Evolutionary conservation across 2,329 filamentous ascomycete species (phyloP).

Genomic region (Juglanconis sp.): DNA sequence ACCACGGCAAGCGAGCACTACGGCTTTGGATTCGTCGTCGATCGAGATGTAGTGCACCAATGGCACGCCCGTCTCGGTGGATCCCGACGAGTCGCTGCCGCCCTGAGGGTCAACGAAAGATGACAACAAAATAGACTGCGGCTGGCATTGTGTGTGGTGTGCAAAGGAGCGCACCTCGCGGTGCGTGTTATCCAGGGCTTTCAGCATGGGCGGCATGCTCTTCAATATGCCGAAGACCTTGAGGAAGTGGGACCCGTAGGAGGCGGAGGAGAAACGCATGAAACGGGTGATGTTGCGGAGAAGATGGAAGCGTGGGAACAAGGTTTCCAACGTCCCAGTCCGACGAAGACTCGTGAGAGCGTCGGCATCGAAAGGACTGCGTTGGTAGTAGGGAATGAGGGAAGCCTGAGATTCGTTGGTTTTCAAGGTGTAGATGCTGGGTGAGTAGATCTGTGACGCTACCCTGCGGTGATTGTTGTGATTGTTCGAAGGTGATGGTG

Average conservation of each 20-base stretch:
- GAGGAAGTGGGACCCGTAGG: constrained; percentile 62
- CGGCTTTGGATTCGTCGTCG: constrained; percentile 68
- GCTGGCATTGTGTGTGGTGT: constrained; percentile 57
- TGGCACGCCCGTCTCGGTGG: constrained; percentile 64
- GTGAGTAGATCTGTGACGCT: constrained; percentile 35
- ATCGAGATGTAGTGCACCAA: constrained; percentile 71
- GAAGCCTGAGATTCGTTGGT: constrained; percentile 56
- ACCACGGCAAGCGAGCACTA: constrained; percentile 69
- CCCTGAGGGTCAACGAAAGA: constrained; percentile 70
- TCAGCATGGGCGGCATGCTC: constrained; percentile 39
- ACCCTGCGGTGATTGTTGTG: constrained; percentile 25
- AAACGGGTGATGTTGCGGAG: constrained; percentile 62
- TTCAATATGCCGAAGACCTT: constrained; percentile 60
- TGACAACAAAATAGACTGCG: constrained; percentile 60
- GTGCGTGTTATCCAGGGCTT: constrained; percentile 48
- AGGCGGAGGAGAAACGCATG: constrained; percentile 64
- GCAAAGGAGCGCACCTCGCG: constrained; percentile 62
- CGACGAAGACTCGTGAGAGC: constrained; percentile 46
- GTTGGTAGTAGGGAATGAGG: constrained; percentile 45
- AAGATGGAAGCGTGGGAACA: constrained; percentile 59
- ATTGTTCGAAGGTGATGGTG: constrained; percentile 19
- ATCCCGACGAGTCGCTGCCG: constrained; percentile 61
- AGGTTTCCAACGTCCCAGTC: constrained; percentile 53
- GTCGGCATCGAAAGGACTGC: constrained; percentile 46
- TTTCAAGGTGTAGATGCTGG: constrained; percentile 59